A percentile compares a stretch with the other conserved stretches of the same genome.
These are phyloP conservation scores for Alternaria longipes DNA, from an alignment of 2,329 filamentous ascomycete genomes.

Conservation along the genomic window DNA sequence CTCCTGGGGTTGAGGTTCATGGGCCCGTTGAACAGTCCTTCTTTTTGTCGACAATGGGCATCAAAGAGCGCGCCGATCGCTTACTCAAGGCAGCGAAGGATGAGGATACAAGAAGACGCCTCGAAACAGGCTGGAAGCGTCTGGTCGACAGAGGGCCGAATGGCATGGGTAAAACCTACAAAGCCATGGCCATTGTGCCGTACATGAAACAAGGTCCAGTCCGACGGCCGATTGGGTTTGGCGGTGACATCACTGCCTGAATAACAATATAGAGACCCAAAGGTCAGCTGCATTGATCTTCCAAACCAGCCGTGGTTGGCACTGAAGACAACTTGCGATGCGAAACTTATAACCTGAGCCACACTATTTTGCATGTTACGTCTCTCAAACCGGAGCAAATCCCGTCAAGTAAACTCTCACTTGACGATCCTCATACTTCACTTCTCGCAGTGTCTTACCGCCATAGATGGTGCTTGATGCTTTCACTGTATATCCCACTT, in stretches of 20 bases:
- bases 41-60: conserved; percentile 84
- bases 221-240: conserved; percentile 89
- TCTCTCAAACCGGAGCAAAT: background rate
- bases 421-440: background rate
- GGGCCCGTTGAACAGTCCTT: conserved; percentile 86
- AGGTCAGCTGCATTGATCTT: background rate
- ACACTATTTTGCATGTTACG: background rate
- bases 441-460: background rate
- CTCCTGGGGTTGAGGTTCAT: conserved; percentile 85
- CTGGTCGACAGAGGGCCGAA: conserved; percentile 82
- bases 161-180: conserved; percentile 96
- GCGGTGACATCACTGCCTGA: conserved; percentile 65
- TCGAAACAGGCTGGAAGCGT: conserved; percentile 80
- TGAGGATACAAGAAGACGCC: conserved; percentile 54
- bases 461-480: background rate
- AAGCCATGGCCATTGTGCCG: conserved; percentile 89
- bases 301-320: background rate
- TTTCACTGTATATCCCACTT: background rate
- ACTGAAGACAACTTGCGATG: background rate
- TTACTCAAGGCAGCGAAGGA: conserved; percentile 49
- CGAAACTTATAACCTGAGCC: background rate
- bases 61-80: conserved; percentile 58
- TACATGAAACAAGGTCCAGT: conserved; percentile 67
- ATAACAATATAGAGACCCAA: background rate
- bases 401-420: background rate